A percentile compares a stretch with the other conserved stretches of the same genome.
phyloP scores from a whole-genome alignment of 2,329 filamentous ascomycete species.

The Colletotrichum sp. region DNA sequence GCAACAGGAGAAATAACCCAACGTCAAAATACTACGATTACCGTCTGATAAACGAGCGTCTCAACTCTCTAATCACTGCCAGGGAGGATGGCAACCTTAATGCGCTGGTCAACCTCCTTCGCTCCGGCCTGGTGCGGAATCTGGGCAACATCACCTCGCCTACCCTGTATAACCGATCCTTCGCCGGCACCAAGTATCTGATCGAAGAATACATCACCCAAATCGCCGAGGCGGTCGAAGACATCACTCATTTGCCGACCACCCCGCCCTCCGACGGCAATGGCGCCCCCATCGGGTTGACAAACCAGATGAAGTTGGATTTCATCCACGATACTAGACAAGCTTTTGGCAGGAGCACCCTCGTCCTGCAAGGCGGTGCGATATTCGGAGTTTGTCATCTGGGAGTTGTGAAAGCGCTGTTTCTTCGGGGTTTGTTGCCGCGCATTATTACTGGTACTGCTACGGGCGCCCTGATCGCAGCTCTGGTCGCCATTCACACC shows the following conservation, averaged over 20 bases:
- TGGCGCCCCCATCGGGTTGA: conserved; percentile 48
- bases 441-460: conserved; percentile 91
- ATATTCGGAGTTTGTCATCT: conserved; percentile 92
- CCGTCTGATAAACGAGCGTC: conserved; percentile 78
- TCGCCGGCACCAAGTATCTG: conserved; percentile 86
- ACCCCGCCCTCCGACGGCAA: conserved; percentile 45
- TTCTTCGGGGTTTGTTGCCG: conserved; percentile 79
- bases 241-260: conserved; percentile 72
- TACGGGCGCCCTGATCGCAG: conserved; percentile 88
- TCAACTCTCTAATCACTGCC: conserved; percentile 72
- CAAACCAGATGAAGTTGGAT: conserved; percentile 81
- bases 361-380: conserved; percentile 87
- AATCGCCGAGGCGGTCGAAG: conserved; percentile 79
- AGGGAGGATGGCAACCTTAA: conserved; percentile 76
- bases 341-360: conserved; percentile 83
- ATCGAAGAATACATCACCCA: conserved; percentile 92
- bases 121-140: conserved; percentile 81
- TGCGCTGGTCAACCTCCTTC: conserved; percentile 77
- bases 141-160: conserved; percentile 88
- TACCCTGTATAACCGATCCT: conserved; percentile 82
- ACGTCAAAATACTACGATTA: conserved; percentile 86
- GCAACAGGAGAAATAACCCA: conserved; percentile 76
- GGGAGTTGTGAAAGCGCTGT: conserved; percentile 87
- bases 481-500: conserved; percentile 84
- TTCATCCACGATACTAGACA: conserved; percentile 86